Percentiles rank a stretch among this genome's conserved stretches.
Conservation (phyloP, 2,329 filamentous ascomycete genomes). For the Grosmannia clavigera region DNA sequence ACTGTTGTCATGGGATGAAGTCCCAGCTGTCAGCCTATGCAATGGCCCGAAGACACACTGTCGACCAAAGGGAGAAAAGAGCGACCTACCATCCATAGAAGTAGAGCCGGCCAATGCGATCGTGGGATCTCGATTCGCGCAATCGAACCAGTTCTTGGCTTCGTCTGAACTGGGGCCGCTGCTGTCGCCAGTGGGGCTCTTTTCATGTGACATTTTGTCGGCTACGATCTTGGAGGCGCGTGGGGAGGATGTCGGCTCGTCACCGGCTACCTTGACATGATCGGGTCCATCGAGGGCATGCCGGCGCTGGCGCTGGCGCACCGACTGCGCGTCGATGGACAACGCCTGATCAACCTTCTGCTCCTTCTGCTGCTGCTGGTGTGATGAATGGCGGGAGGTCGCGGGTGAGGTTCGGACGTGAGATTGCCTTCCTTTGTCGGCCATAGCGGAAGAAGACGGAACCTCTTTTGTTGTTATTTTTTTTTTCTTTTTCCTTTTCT, state of each 20-base stretch:
- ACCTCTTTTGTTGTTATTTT: background rate
- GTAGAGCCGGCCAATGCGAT: slow-evolving; percentile 28
- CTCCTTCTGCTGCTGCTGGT: background rate
- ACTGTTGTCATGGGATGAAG: background rate
- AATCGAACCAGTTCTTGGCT: slow-evolving; percentile 41
- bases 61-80: background rate
- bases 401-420: background rate
- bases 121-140: slow-evolving; percentile 36
- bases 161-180: slow-evolving; percentile 36
- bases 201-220: background rate
- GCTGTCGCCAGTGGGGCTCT: slow-evolving; percentile 19
- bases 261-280: background rate
- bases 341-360: background rate
- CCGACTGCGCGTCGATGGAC: background rate
- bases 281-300: background rate
- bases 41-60: background rate
- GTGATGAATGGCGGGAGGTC: background rate
- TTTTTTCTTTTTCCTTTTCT: background rate
- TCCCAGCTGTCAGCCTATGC: background rate
- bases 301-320: background rate
- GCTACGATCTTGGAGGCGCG: background rate
- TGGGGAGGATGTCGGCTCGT: background rate
- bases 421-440: background rate
- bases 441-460: background rate
- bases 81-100: slow-evolving; percentile 33